A percentile compares a stretch with the other conserved stretches of the same genome.
Conservation (phyloP, 139 green algal species). For the Eudorina sp. region DNA sequence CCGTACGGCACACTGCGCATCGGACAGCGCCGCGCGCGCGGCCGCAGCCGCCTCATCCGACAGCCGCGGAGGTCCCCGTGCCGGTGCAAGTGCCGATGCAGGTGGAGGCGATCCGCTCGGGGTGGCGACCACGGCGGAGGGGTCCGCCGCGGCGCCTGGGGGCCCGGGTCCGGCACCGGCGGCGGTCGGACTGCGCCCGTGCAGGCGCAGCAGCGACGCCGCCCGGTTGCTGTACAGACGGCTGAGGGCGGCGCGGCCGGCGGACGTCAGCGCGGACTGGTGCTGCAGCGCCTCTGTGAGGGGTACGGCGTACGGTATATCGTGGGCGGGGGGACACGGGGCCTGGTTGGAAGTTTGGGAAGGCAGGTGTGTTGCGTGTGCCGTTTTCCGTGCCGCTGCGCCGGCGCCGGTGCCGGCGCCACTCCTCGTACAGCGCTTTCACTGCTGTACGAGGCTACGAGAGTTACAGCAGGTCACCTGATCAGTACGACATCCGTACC, state of each 20-base stretch:
- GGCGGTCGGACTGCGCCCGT: background rate
- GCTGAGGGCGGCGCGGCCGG: background rate
- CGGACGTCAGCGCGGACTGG: background rate
- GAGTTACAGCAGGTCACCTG: too few relatives aligned
- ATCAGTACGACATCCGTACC: too few relatives aligned
- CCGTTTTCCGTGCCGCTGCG: too few relatives aligned
- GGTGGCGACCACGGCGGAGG: background rate
- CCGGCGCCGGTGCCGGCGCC: too few relatives aligned
- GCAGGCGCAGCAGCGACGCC: slow-evolving; percentile 25
- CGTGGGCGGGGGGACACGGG: too few relatives aligned
- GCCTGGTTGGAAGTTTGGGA: too few relatives aligned
- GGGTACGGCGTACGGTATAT: too few relatives aligned
- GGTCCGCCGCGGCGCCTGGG: background rate
- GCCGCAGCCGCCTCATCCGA: background rate
- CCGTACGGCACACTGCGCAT: background rate
- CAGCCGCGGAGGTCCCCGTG: too few relatives aligned
- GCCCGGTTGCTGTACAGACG: slow-evolving; percentile 42
- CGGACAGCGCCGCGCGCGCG: background rate
- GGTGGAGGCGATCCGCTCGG: background rate
- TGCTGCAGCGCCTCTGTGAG: slow-evolving; percentile 3
- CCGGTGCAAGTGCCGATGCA: background rate
- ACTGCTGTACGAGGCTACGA: too few relatives aligned
- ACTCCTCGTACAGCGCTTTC: too few relatives aligned
- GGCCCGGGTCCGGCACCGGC: background rate
- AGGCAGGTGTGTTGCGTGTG: too few relatives aligned